Evolutionary conservation across 495 filamentous ascomycete species (phyloP).

Genomic region (Hyphodiscus hymeniophilus): DNA sequence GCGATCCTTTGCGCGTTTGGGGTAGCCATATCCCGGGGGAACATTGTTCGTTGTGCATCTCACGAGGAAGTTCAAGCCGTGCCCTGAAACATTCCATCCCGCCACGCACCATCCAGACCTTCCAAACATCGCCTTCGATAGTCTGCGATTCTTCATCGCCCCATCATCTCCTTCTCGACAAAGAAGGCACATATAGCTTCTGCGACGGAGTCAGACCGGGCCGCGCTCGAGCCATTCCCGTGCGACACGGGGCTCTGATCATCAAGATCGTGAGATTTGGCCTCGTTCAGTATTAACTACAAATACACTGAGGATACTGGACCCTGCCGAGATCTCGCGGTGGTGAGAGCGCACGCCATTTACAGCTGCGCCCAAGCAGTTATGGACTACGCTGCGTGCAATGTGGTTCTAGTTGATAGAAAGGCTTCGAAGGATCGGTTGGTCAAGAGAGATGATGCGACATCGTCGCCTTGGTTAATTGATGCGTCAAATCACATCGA

Average conservation of each 20-base stretch:
- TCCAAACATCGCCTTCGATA: slow-evolving; percentile 5
- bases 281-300: neutral
- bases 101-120: neutral
- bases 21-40: neutral
- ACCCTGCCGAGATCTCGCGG: neutral
- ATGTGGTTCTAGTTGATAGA: slow-evolving; percentile 79
- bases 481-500: slow-evolving; percentile 14
- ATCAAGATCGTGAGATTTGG: slow-evolving; percentile 1
- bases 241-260: slow-evolving; percentile 10
- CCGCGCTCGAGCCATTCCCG: slow-evolving; percentile 16
- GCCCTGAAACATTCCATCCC: slow-evolving; percentile 17
- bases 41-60: neutral
- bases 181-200: slow-evolving; percentile 7
- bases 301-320: neutral
- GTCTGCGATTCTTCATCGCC: slow-evolving; percentile 4
- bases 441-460: slow-evolving; percentile 33
- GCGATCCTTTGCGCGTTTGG: neutral
- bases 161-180: slow-evolving; percentile 1
- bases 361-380: slow-evolving; percentile 20
- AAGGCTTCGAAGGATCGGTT: slow-evolving; percentile 56
- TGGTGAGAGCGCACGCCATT: slow-evolving; percentile 7
- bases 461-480: neutral
- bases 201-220: slow-evolving; percentile 9
- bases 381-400: slow-evolving; percentile 66
- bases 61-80: neutral